Percentiles rank a stretch among this genome's conserved stretches.
Conservation (phyloP, 2,329 filamentous ascomycete genomes). For the Nannizziopsis arthrosporioides region DNA sequence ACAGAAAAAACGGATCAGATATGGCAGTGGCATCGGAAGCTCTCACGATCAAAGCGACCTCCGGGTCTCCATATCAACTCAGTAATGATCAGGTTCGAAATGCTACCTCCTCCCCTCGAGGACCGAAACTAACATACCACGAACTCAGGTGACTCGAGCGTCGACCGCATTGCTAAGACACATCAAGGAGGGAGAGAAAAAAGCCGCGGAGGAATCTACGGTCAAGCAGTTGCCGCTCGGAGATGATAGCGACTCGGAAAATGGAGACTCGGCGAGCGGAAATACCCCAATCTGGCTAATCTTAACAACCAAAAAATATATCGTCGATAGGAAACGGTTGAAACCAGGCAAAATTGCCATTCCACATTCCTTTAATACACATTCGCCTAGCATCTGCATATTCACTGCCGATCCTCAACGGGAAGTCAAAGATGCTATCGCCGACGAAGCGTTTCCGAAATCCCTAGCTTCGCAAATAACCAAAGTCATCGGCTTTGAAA, state of each 20-base stretch:
- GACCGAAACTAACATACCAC: background rate
- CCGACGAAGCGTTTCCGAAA: slow-evolving; percentile 57
- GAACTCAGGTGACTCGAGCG: slow-evolving; percentile 45
- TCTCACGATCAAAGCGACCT: slow-evolving; percentile 32
- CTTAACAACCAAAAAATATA: slow-evolving; percentile 54
- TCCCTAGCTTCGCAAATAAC: slow-evolving; percentile 56
- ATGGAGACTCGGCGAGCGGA: slow-evolving; percentile 34
- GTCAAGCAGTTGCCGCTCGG: slow-evolving; percentile 46
- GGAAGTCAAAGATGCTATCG: slow-evolving; percentile 79
- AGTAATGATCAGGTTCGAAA: slow-evolving; percentile 36
- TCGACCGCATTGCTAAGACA: slow-evolving; percentile 48
- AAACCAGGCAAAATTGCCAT: slow-evolving; percentile 74
- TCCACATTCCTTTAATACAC: slow-evolving; percentile 61
- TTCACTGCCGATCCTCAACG: slow-evolving; percentile 77
- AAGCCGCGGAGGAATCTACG: slow-evolving; percentile 38
- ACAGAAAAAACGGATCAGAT: slow-evolving; percentile 8
- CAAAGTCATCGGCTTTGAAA: slow-evolving; percentile 67
- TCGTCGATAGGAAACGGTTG: slow-evolving; percentile 61
- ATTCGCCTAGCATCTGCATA: slow-evolving; percentile 63
- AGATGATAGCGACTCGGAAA: slow-evolving; percentile 34
- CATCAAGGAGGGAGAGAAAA: slow-evolving; percentile 41
- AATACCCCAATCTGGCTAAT: slow-evolving; percentile 49
- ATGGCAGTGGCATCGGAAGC: slow-evolving; percentile 32
- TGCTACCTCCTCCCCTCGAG: background rate
- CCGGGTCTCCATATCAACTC: slow-evolving; percentile 38